These are phyloP conservation scores for Rhododendron kiyosumense DNA, from an alignment of 148 eudicot species.

Conservation along the genomic window DNA sequence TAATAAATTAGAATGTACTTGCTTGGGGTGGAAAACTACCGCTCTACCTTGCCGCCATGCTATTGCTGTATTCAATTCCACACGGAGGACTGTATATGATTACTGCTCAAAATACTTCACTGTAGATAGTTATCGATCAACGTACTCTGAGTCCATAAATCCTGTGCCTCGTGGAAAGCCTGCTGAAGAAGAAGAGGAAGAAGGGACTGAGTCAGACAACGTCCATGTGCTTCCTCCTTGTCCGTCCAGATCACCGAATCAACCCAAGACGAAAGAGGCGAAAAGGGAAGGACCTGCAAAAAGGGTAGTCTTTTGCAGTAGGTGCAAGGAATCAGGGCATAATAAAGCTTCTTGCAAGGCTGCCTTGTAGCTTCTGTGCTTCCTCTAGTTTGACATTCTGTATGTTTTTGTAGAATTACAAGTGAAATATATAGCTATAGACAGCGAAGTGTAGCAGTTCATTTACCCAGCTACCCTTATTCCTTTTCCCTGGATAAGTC, in stretches of 20 bases:
- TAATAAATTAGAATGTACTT: slow-evolving; percentile 36
- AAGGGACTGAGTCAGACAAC: not conserved
- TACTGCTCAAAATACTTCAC: slow-evolving; percentile 40
- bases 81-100: slow-evolving; percentile 25
- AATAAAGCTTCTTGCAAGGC: slow-evolving; percentile 1
- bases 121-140: slow-evolving; percentile 28
- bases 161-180: slow-evolving; percentile 26
- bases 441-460: not conserved
- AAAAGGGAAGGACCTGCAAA: slow-evolving; percentile 9
- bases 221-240: slow-evolving; percentile 44
- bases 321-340: slow-evolving; percentile 1
- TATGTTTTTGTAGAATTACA: not conserved
- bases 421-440: not conserved
- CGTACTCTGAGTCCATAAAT: slow-evolving; percentile 28
- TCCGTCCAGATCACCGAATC: slow-evolving; percentile 15
- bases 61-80: slow-evolving; percentile 37
- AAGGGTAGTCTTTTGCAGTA: slow-evolving; percentile 7
- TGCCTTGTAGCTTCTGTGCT: not conserved
- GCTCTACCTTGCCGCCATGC: slow-evolving; percentile 50
- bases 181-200: slow-evolving; percentile 19
- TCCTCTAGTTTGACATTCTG: not conserved
- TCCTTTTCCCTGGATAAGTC: too few species aligned
- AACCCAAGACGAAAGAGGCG: slow-evolving; percentile 20
- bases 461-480: not conserved
- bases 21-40: slow-evolving; percentile 42